These are phyloP conservation scores for Didymella glomerata DNA, from an alignment of 2,329 filamentous ascomycete species.

Conservation along the genomic window DNA sequence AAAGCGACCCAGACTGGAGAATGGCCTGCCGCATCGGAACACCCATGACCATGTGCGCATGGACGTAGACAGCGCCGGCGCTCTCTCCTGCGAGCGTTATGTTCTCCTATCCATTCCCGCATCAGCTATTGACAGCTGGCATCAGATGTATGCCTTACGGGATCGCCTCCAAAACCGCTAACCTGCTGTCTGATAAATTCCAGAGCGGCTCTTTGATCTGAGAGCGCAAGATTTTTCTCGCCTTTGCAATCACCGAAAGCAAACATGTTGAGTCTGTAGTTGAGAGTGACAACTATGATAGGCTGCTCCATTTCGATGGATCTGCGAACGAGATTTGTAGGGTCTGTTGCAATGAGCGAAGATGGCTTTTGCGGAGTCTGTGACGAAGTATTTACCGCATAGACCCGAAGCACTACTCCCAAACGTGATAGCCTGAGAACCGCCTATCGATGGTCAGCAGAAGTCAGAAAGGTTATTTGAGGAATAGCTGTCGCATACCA, in stretches of 20 bases:
- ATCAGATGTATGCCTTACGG: neutral
- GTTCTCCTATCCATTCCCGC: neutral
- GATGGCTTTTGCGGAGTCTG: neutral
- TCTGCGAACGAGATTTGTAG: neutral
- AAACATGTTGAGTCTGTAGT: neutral
- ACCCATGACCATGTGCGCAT: neutral
- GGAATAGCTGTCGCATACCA: neutral
- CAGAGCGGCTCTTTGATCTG: neutral
- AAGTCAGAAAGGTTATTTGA: neutral
- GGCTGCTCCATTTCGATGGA: neutral
- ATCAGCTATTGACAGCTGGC: neutral
- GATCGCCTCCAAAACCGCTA: neutral
- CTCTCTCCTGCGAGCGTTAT: neutral
- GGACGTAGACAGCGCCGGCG: neutral
- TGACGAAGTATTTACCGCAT: neutral
- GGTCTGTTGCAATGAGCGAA: neutral
- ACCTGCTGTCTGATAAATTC: neutral
- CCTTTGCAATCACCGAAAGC: neutral
- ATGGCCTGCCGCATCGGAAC: neutral
- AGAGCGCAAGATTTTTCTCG: neutral
- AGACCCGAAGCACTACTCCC: neutral
- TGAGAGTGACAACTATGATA: neutral
- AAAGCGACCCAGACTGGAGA: neutral
- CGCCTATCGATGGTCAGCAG: neutral
- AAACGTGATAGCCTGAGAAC: neutral